Evolutionary conservation across 1,139 yeast species (phyloP).

Genomic region (Protomyces pachydermus): DNA sequence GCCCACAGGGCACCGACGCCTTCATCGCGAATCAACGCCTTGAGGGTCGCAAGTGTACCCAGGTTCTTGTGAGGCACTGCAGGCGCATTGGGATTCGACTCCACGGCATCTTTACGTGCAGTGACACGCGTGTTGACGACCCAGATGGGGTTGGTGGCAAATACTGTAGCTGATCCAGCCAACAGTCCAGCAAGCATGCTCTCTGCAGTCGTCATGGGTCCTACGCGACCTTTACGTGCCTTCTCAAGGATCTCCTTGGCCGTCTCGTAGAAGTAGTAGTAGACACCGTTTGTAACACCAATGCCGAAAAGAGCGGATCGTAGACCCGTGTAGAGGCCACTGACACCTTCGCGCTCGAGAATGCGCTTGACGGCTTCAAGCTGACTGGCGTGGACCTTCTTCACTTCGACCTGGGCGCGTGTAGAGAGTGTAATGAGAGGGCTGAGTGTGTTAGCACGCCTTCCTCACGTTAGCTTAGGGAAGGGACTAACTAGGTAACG

Average conservation of each 20-base stretch:
- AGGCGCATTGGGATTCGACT: conserved; percentile 22
- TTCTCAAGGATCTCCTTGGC: conserved; percentile 54
- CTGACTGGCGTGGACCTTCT: conserved; percentile 33
- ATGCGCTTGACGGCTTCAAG: conserved; percentile 47
- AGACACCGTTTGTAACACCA: conserved; percentile 77
- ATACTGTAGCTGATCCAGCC: conserved; percentile 82
- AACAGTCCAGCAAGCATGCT: conserved; percentile 74
- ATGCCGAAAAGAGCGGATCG: conserved; percentile 86
- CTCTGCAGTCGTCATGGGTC: conserved; percentile 52
- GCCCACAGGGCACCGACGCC: conserved; percentile 64
- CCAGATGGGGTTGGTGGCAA: conserved; percentile 92
- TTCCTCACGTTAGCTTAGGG: neutral
- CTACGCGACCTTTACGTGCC: conserved; percentile 33
- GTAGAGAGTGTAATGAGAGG: conserved; percentile 52
- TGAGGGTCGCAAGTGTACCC: conserved; percentile 52
- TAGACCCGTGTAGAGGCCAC: conserved; percentile 75
- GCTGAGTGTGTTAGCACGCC: conserved; percentile 51
- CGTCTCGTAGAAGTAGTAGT: conserved; percentile 83
- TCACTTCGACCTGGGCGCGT: conserved; percentile 34
- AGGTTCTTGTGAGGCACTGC: conserved; percentile 27
- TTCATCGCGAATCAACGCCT: conserved; percentile 62
- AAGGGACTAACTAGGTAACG: conserved; percentile 33
- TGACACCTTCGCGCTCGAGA: conserved; percentile 57
- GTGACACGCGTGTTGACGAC: conserved; percentile 34
- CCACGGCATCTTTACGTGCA: conserved; percentile 27